Evolutionary conservation across 768 basidiomycete species (phyloP).

Genomic region (Russula lepida): DNA sequence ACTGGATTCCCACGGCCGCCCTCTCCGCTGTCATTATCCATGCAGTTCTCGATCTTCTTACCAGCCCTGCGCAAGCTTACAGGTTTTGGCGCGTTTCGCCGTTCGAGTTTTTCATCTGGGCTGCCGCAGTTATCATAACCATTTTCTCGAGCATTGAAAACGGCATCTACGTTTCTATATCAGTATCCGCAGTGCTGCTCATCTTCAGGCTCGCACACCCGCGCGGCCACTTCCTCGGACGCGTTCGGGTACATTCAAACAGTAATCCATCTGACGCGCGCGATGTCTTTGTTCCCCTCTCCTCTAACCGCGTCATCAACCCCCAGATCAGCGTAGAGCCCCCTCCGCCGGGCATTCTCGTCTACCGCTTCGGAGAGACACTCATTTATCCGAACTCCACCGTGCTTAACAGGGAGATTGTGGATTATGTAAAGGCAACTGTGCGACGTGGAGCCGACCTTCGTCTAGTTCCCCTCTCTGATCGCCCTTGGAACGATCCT

Average conservation of each 20-base stretch:
- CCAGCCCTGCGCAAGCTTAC: slow-evolving; percentile 75
- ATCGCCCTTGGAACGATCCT: slow-evolving; percentile 93
- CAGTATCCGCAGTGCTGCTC: slow-evolving; percentile 69
- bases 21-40: slow-evolving; percentile 96
- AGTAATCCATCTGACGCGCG: slow-evolving; percentile 34
- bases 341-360: slow-evolving; percentile 77
- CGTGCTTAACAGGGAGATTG: slow-evolving; percentile 58
- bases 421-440: slow-evolving; percentile 71
- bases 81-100: slow-evolving; percentile 92
- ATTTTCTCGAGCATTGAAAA: slow-evolving; percentile 92
- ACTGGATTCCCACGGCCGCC: slow-evolving; percentile 73
- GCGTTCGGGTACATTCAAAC: slow-evolving; percentile 50
- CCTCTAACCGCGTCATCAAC: slow-evolving; percentile 50
- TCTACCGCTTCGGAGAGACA: slow-evolving; percentile 90
- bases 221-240: slow-evolving; percentile 85
- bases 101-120: slow-evolving; percentile 84
- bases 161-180: slow-evolving; percentile 83
- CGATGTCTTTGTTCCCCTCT: slow-evolving; percentile 80
- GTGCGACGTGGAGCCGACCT: slow-evolving; percentile 74
- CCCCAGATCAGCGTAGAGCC: slow-evolving; percentile 62
- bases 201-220: slow-evolving; percentile 83
- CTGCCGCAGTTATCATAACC: slow-evolving; percentile 79
- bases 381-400: slow-evolving; percentile 79
- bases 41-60: slow-evolving; percentile 81
- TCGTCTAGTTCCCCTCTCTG: slow-evolving; percentile 49